phyloP scores from a whole-genome alignment of 1,284 basidiomycete species.

The Ceratorhiza oryzae-sativae region DNA sequence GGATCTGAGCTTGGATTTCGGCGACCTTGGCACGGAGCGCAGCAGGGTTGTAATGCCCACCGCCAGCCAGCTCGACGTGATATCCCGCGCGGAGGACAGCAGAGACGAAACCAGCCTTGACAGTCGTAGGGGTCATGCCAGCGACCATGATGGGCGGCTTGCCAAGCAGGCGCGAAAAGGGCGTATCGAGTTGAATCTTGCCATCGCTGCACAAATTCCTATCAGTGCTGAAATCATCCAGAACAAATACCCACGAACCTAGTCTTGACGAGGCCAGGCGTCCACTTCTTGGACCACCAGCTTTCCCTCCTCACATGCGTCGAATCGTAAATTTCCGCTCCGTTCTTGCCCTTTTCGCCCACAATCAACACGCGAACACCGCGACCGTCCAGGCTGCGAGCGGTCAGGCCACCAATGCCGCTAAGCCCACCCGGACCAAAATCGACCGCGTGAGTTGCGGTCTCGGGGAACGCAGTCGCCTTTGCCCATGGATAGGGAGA shows the following conservation, averaged over 20 bases:
- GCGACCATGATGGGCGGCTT: slow-evolving; percentile 99
- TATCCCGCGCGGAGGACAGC: slow-evolving; percentile 94
- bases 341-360: slow-evolving; percentile 85
- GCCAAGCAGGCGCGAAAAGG: slow-evolving; percentile 92
- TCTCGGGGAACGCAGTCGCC: slow-evolving; percentile 86
- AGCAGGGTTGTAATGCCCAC: slow-evolving; percentile 92
- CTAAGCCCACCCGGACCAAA: slow-evolving; percentile 95
- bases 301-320: slow-evolving; percentile 76
- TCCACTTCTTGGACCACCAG: slow-evolving; percentile 91
- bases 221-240: slow-evolving; percentile 11
- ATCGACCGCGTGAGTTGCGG: slow-evolving; percentile 93
- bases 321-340: slow-evolving; percentile 83
- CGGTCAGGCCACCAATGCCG: slow-evolving; percentile 91
- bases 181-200: slow-evolving; percentile 89
- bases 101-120: slow-evolving; percentile 89
- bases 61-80: slow-evolving; percentile 96
- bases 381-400: slow-evolving; percentile 89
- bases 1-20: slow-evolving; percentile 84
- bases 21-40: slow-evolving; percentile 89
- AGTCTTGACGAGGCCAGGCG: slow-evolving; percentile 86
- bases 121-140: slow-evolving; percentile 97
- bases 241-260: slow-evolving; percentile 60
- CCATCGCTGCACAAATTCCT: slow-evolving; percentile 71
- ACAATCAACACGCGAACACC: slow-evolving; percentile 88
- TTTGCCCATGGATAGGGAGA: slow-evolving; percentile 88